A percentile compares a stretch with the other conserved stretches of the same genome.
Conservation (phyloP, 495 filamentous ascomycete species). For the Penicillium cataractarum region DNA sequence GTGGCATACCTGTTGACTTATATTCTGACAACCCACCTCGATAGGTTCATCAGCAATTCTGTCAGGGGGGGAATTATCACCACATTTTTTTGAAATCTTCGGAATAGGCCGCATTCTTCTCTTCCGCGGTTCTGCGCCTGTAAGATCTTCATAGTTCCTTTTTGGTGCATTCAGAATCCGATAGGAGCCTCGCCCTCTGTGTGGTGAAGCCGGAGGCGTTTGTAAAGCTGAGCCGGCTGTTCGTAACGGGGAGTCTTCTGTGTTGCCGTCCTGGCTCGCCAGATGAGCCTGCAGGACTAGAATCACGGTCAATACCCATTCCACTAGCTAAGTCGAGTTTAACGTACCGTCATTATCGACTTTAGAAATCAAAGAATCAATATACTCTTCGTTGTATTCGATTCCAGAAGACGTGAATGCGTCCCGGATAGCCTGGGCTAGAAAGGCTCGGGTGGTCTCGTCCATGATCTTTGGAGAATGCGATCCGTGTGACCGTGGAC, state of each 20-base stretch:
- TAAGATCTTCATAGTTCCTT: conserved; percentile 6
- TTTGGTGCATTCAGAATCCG: conserved; percentile 6
- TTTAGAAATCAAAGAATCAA: conserved; percentile 13
- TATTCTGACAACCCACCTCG: background rate
- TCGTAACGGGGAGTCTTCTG: background rate
- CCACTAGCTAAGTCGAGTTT: conserved; percentile 40
- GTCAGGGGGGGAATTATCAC: background rate
- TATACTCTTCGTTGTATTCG: background rate
- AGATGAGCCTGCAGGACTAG: conserved; percentile 4
- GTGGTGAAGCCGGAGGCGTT: conserved; percentile 8
- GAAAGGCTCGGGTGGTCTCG: conserved; percentile 13
- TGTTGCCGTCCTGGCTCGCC: background rate
- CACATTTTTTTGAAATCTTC: background rate
- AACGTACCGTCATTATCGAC: conserved; percentile 72
- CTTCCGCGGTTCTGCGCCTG: background rate
- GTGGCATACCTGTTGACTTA: background rate
- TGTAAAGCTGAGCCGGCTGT: background rate
- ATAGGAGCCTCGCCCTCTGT: conserved; percentile 3
- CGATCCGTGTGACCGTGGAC: conserved; percentile 2
- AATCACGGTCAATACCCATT: background rate
- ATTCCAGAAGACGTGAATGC: conserved; percentile 1
- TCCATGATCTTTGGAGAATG: conserved; percentile 11
- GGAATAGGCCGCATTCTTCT: background rate
- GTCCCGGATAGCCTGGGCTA: conserved; percentile 11
- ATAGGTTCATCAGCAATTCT: background rate